Base-by-base conservation (phyloP, 2,329 filamentous ascomycete species). In the Dactylellina cionopaga region DNA sequence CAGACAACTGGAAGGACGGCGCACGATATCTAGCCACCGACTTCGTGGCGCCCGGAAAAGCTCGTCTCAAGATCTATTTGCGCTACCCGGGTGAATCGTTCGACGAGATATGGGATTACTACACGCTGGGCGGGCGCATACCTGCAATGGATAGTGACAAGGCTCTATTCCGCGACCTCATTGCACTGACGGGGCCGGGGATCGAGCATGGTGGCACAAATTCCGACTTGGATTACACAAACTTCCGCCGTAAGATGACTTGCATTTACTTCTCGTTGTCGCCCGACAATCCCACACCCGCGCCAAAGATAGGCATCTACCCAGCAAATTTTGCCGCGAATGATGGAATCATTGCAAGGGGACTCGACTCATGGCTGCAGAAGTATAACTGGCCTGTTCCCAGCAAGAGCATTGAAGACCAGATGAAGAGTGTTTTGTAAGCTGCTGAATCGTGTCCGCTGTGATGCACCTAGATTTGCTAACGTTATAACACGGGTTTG, bases 71-170 rank as follows among this genome's bases (percentile, higher is more conserved):
- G 25, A 19, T 66, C 15, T 66, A 66, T 37, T 62, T 66, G 60
- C 60, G 60, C 51, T 63, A 27, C 25, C 19, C 33, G 24, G 52
- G 29, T 17, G n/a, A 22, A 13, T 43, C 60, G n/a, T 66, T 62
- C 54, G 60, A 66, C n/a, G 60, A 66, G 1, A 66, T 66, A 35
- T 66, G 60, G 60, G 60, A 66, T 43, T 66, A 66, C 27, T 66
- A 66, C 25, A 66, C 54, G 10, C 60, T 66, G 25, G 60, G 60
- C 31, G 60, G 60, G 22, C 60, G 60, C 27, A 66, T 66, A 29
- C 52, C 60, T 19, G 60, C 52, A 19, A 17, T 66, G 9, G 54
- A 66, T 17, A 37, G 59, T 17, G 60, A 66, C 52, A 66, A 63
- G 25, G 54, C 62, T 29, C 11, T 62, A 39, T 66, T 62, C 25